A percentile compares a stretch with the other conserved stretches of the same genome.
phyloP scores from a whole-genome alignment of 306 rosid genomes.

The Corylus avellana region DNA sequence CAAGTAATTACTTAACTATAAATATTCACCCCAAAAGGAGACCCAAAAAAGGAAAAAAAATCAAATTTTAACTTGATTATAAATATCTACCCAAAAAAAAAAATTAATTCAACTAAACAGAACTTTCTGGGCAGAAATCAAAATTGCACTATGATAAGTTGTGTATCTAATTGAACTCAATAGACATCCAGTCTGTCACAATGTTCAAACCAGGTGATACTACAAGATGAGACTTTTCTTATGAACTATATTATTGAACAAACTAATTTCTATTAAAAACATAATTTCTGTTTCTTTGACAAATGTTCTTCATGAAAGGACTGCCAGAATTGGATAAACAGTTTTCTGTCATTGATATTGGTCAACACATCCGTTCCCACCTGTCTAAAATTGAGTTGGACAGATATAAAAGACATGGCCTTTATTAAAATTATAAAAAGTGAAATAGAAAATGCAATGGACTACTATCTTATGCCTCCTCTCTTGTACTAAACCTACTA shows the following conservation, averaged over 20 bases:
- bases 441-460: neutral
- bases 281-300: neutral
- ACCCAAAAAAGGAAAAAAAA: neutral
- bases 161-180: neutral
- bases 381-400: neutral
- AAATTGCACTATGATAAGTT: conserved; percentile 1
- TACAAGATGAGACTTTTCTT: neutral
- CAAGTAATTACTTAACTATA: conserved; percentile 19
- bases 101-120: neutral
- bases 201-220: neutral
- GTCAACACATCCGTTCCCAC: neutral
- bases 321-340: neutral
- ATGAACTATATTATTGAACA: neutral
- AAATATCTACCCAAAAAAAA: conserved; percentile 1
- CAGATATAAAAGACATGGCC: neutral
- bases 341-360: neutral
- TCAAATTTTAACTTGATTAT: neutral
- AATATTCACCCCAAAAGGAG: conserved; percentile 10
- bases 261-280: neutral
- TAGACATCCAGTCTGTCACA: neutral
- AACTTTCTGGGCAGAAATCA: conserved; percentile 13
- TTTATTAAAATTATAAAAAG: neutral
- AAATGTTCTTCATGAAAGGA: neutral
- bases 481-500: neutral
- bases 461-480: neutral